Evolutionary conservation across 805 yeast species (phyloP), one percentile per base, ranked within the genome.

Genomic region (Priceomyces fermenticarens): DNA sequence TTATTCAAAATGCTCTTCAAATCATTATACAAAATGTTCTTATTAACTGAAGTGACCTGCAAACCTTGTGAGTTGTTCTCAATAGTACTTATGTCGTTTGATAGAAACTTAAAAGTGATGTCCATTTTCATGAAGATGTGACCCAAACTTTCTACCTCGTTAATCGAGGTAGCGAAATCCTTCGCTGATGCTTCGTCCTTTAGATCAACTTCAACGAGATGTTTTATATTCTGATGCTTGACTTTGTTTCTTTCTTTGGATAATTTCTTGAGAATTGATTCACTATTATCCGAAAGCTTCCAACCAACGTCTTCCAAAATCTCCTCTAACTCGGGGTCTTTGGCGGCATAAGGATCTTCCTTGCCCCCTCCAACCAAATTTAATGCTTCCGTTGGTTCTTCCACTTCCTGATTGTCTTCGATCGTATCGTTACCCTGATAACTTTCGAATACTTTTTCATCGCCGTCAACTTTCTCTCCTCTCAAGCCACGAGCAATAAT

Each of bases 21-120:
- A 45, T 87, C 89, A 35, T 75, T 78, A 72, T 81, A 83, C 16
- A 89, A 67, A n/a, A 73, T 58, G 52, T 86, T 87, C 59, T 85
- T 86, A 62, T 90, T 90, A 33, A 87, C 81, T 4, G 91, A 79
- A 49, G 82, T 83, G 5, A 90, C 83, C 61, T 90, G 97, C 12
- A 88, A 62, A 36, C 96, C 96, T 51, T 84, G 80, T 2, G 90
- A 81, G 55, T 83, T 85, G 28, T 72, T 70, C 54, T 88, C 96
- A 32, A 89, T 80, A 38, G 73, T 77, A 35, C 77, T 75, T 38
- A 90, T 79, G 45, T 85, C 91, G 3, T 79, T 79, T 10, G 81
- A 75, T 29, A 88, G 46, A 30, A 57, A 48, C 37, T 60, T 63
- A 44, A 70, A 64, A 41, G 62, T 65, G 26, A 65, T 49, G 43